Conservation (phyloP, 441 rosid genomes). For the Aleurites moluccanus region DNA sequence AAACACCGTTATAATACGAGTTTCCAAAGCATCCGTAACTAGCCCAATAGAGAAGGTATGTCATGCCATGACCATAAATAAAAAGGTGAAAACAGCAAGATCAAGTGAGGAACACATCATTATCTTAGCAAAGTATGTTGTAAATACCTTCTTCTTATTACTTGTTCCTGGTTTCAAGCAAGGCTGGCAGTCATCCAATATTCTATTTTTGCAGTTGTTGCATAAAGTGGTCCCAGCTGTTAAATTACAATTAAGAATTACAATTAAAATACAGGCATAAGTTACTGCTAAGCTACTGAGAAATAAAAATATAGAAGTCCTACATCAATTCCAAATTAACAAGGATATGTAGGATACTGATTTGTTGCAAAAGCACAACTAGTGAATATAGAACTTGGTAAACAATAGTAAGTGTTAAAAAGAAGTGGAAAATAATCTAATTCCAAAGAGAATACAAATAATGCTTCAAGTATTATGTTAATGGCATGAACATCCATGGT, state of each 20-base stretch:
- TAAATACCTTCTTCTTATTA: constrained; percentile 16
- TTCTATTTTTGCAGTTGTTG: constrained; percentile 12
- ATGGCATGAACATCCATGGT: not conserved
- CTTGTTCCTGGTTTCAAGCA: constrained; percentile 20
- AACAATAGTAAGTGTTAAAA: not conserved
- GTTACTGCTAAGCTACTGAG: not conserved
- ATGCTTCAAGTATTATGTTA: not conserved
- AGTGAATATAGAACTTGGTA: not conserved
- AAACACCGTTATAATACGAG: not conserved
- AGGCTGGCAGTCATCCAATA: constrained; percentile 6
- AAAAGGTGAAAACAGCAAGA: not conserved
- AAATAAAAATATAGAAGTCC: not conserved
- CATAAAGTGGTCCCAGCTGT: constrained; percentile 9
- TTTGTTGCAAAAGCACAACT: not conserved
- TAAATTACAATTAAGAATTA: not conserved
- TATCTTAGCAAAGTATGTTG: not conserved
- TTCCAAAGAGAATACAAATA: not conserved
- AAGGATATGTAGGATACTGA: not conserved
- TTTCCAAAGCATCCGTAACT: not conserved
- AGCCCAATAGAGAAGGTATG: not conserved
- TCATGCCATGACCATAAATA: not conserved
- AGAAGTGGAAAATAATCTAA: not conserved
- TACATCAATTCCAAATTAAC: not conserved
- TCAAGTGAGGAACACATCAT: not conserved
- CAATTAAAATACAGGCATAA: not conserved